Conservation (phyloP, 108 stramenopile species). For the Skeletonema potamos region DNA sequence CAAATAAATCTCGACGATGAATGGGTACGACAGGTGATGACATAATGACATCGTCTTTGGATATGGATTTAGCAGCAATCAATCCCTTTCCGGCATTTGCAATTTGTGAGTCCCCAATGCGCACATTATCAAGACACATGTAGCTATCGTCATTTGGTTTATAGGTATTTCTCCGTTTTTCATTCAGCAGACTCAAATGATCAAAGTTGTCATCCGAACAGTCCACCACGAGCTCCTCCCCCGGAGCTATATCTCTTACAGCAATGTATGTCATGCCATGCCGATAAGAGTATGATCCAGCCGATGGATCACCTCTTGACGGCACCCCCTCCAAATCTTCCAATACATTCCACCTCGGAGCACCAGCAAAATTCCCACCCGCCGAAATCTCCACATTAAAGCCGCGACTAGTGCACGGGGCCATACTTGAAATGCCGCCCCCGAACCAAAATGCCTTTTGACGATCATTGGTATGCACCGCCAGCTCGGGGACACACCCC, state of each 20-base stretch:
- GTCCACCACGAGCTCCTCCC: conserved; percentile 60
- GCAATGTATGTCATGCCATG: conserved; percentile 44
- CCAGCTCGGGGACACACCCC: conserved; percentile 27
- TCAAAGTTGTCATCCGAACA: conserved; percentile 65
- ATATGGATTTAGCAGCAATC: conserved; percentile 15
- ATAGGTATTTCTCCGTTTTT: conserved; percentile 11
- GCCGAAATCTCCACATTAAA: conserved; percentile 34
- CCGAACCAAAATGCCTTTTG: conserved; percentile 32
- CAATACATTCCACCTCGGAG: conserved; percentile 11
- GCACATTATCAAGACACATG: conserved; percentile 51
- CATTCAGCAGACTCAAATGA: conserved; percentile 9
- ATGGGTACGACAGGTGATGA: conserved; percentile 51
- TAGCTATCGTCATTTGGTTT: conserved; percentile 24
- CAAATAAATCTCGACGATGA: conserved; percentile 35
- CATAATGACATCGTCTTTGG: conserved; percentile 17
- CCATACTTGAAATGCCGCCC: conserved; percentile 50
- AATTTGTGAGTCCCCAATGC: conserved; percentile 2
- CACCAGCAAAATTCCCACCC: conserved; percentile 14
- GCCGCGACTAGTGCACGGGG: conserved; percentile 50
- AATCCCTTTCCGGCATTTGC: conserved; percentile 8
- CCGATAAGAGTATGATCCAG: conserved; percentile 53
- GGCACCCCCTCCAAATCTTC: conserved; percentile 19
- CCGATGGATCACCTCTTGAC: conserved; percentile 15
- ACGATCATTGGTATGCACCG: conserved; percentile 18
- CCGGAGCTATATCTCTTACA: conserved; percentile 50